A percentile compares a stretch with the other conserved stretches of the same genome.
phyloP scores from a whole-genome alignment of 345 rosid genomes.

The Erysimum cheiranthoides region DNA sequence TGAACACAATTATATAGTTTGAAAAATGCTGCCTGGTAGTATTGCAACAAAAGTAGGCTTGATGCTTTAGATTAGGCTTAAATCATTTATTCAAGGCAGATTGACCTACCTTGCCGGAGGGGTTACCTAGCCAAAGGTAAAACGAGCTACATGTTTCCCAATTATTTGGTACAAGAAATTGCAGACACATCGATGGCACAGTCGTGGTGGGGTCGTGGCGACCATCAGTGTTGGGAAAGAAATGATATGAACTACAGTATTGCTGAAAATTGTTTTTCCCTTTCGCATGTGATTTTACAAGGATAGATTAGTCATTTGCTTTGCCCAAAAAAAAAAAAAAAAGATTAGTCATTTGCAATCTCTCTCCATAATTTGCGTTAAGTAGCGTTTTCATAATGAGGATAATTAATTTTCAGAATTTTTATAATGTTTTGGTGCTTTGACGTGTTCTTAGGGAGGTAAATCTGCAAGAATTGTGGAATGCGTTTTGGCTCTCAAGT shows the following conservation, averaged over 20 bases:
- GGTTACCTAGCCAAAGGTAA: conserved; percentile 31
- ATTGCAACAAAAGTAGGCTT: conserved; percentile 14
- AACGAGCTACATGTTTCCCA: neutral
- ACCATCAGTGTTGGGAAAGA: conserved; percentile 23
- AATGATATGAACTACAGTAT: conserved; percentile 2
- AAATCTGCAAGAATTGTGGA: conserved; percentile 79
- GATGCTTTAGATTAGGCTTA: conserved; percentile 17
- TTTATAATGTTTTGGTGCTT: neutral
- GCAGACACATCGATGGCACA: conserved; percentile 21
- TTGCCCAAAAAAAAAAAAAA: too few species aligned
- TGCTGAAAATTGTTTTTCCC: too few species aligned
- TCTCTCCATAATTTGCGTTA: neutral
- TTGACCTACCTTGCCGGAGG: conserved; percentile 43
- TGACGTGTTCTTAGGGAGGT: conserved; percentile 64
- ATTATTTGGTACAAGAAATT: conserved; percentile 22
- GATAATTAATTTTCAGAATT: too few species aligned
- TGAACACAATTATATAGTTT: conserved; percentile 6
- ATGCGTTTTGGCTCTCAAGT: conserved; percentile 84
- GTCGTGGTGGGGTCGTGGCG: conserved; percentile 34
- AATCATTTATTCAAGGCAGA: conserved; percentile 5
- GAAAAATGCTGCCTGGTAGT: conserved; percentile 2
- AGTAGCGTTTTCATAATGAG: too few species aligned
- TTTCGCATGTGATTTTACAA: neutral
- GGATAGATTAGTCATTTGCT: neutral
- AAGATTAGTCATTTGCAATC: neutral